phyloP scores from a whole-genome alignment of 2,329 filamentous ascomycete genomes.

The Fusarium sp. region DNA sequence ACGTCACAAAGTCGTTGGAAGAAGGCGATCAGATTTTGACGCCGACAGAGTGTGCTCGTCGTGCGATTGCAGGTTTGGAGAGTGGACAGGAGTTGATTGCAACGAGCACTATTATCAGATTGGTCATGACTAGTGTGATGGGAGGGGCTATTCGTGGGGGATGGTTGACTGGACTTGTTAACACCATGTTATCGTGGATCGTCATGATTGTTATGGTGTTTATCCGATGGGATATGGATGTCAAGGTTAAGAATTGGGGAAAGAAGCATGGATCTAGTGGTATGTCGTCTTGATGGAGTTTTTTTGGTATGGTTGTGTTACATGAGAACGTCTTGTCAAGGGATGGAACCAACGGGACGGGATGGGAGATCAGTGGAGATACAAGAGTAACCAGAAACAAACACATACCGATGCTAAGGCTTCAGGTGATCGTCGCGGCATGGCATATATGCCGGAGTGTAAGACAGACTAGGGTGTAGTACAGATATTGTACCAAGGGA shows the following conservation, averaged over 20 bases:
- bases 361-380: background rate
- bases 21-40: conserved; percentile 27
- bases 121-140: conserved; percentile 33
- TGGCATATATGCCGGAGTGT: background rate
- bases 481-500: too few species aligned
- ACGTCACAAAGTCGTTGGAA: conserved; percentile 27
- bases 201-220: conserved; percentile 34
- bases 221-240: conserved; percentile 32
- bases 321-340: background rate
- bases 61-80: conserved; percentile 21
- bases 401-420: background rate
- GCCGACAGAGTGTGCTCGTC: conserved; percentile 20
- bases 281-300: background rate
- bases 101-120: conserved; percentile 27
- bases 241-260: conserved; percentile 26
- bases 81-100: conserved; percentile 24
- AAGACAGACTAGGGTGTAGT: background rate
- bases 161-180: conserved; percentile 8
- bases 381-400: background rate
- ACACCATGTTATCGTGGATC: conserved; percentile 25
- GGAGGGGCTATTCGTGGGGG: conserved; percentile 27
- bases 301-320: background rate
- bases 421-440: background rate
- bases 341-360: background rate
- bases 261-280: conserved; percentile 21